Evolutionary conservation across 2,329 filamentous ascomycete species (phyloP).

Genomic region (Apiospora kogelbergensis): DNA sequence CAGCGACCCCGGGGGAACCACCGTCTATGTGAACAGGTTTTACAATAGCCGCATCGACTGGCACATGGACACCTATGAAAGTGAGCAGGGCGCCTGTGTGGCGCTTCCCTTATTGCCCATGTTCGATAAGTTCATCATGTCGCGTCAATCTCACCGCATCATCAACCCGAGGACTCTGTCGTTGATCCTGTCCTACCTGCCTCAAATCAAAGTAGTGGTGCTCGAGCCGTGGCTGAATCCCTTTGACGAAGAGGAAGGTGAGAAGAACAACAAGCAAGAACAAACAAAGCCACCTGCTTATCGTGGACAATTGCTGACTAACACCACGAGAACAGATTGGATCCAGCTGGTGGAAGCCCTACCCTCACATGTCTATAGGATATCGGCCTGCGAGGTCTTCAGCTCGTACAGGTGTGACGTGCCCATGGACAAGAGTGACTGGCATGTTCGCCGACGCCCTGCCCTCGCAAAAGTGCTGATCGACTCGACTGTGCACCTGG

Average conservation of each 20-base stretch:
- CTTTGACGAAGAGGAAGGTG: background rate
- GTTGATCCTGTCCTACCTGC: background rate
- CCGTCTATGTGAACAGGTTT: background rate
- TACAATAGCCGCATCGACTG: background rate
- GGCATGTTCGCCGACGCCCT: too few relatives aligned
- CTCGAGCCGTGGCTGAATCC: background rate
- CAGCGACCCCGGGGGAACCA: background rate
- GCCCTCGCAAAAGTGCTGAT: too few relatives aligned
- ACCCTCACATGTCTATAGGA: too few relatives aligned
- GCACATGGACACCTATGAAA: background rate
- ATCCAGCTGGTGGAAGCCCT: too few relatives aligned
- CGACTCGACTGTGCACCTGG: too few relatives aligned
- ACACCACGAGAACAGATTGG: background rate
- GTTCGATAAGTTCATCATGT: background rate
- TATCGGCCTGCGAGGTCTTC: too few relatives aligned
- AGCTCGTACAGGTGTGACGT: too few relatives aligned
- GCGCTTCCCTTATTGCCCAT: background rate
- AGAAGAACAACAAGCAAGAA: background rate
- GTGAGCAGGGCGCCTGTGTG: background rate
- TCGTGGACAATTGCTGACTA: background rate
- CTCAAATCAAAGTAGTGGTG: background rate
- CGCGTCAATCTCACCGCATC: background rate
- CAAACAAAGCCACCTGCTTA: background rate
- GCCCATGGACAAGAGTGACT: too few relatives aligned
- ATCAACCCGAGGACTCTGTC: background rate